These are phyloP conservation scores for Malus hybrid DNA, from an alignment of 331 rosid species.

Conservation along the genomic window DNA sequence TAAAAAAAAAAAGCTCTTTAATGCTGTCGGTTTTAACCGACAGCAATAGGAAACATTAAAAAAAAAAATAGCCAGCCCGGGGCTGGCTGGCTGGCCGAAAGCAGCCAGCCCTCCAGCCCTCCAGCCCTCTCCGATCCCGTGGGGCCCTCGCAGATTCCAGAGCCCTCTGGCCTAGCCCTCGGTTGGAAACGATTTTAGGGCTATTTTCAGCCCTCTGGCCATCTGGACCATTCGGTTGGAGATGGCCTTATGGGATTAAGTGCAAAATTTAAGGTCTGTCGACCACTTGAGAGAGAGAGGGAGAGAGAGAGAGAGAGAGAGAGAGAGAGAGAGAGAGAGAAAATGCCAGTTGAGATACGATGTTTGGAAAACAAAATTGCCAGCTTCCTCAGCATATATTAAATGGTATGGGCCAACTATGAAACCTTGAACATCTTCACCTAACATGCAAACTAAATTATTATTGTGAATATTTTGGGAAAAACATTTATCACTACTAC, in stretches of 20 bases:
- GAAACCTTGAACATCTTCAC: constrained; percentile 9
- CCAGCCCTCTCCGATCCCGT: too few species aligned
- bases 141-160: too few species aligned
- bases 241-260: constrained; percentile 7
- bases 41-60: too few species aligned
- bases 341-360: background rate
- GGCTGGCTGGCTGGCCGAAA: too few species aligned
- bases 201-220: too few species aligned
- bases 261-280: background rate
- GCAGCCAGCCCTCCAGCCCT: too few species aligned
- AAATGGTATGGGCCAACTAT: constrained; percentile 9
- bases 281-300: background rate
- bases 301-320: background rate
- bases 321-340: background rate
- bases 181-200: too few species aligned
- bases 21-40: too few species aligned
- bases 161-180: too few species aligned
- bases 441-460: constrained; percentile 13
- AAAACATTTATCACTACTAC: background rate
- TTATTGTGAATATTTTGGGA: constrained; percentile 1
- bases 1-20: too few species aligned
- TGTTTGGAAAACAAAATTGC: constrained; percentile 4
- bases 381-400: background rate
- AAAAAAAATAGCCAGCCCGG: too few species aligned
- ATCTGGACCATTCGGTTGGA: too few species aligned